phyloP scores from a whole-genome alignment of 495 filamentous ascomycete genomes.

The Hypoxylon rickii region DNA sequence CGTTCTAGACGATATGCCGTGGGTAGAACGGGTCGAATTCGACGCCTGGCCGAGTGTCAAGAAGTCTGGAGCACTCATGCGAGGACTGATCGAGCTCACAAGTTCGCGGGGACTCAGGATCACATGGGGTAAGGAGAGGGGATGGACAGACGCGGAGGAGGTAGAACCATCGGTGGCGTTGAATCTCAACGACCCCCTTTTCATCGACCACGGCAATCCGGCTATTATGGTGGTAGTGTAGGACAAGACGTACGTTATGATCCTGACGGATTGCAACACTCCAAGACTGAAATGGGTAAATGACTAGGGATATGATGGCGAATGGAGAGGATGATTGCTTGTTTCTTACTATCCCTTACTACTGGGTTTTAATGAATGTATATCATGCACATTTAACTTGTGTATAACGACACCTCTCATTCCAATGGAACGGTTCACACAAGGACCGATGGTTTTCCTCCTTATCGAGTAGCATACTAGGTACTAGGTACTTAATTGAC shows the following conservation, averaged over 20 bases:
- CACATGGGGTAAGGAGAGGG: conserved; percentile 70
- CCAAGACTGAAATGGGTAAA: not conserved
- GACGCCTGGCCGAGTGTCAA: conserved; percentile 75
- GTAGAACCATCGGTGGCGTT: conserved; percentile 32
- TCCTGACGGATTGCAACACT: conserved; percentile 2
- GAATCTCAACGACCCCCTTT: conserved; percentile 30
- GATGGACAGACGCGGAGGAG: conserved; percentile 60
- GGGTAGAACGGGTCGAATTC: conserved; percentile 68
- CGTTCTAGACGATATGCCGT: conserved; percentile 64
- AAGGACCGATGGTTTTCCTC: not conserved
- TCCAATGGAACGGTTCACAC: conserved; percentile 1
- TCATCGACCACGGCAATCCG: conserved; percentile 23
- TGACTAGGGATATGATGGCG: not conserved
- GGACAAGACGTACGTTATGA: not conserved
- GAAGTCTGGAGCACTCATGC: conserved; percentile 71
- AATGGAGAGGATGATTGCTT: not conserved
- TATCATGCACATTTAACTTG: not conserved
- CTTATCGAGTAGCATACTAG: too few relatives aligned
- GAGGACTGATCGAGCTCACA: conserved; percentile 63
- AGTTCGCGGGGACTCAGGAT: conserved; percentile 57
- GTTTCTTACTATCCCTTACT: conserved; percentile 6
- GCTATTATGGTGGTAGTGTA: conserved; percentile 32
- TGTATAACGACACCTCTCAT: conserved; percentile 20
- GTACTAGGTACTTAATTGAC: too few relatives aligned
- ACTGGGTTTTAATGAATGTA: conserved; percentile 3